Percentiles rank a stretch among this genome's conserved stretches.
phyloP scores from a whole-genome alignment of 495 filamentous ascomycete genomes.

The Tuber brumale region DNA sequence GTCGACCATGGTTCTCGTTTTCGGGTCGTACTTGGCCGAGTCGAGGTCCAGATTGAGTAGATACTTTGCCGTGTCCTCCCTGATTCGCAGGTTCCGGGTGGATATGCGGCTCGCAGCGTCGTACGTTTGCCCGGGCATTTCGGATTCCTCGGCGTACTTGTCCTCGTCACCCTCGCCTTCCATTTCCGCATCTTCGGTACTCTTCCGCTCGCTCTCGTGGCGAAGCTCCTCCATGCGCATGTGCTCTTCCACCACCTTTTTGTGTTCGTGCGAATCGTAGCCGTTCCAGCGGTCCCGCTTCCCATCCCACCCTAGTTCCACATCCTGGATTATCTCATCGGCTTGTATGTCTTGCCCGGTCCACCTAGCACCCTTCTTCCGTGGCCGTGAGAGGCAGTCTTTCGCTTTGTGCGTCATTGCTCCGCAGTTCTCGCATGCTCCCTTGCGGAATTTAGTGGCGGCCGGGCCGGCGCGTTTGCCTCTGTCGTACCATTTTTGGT shows the following conservation, averaged over 20 bases:
- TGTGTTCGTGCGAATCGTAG: conserved; percentile 84
- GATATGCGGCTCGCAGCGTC: conserved; percentile 44
- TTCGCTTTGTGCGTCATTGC: conserved; percentile 93
- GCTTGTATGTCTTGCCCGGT: conserved; percentile 89
- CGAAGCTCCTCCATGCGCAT: conserved; percentile 79
- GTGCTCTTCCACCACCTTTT: conserved; percentile 77
- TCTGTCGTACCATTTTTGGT: conserved; percentile 75
- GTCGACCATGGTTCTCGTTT: conserved; percentile 90
- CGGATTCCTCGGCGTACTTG: conserved; percentile 92
- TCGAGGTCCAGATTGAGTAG: conserved; percentile 89
- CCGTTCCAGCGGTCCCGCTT: conserved; percentile 97
- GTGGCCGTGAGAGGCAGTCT: conserved; percentile 81
- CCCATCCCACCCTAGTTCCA: conserved; percentile 90
- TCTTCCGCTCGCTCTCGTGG: conserved; percentile 45
- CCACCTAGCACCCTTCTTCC: conserved; percentile 86
- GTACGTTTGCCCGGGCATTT: conserved; percentile 89
- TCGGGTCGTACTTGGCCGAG: conserved; percentile 96
- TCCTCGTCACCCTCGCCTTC: conserved; percentile 56
- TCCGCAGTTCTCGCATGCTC: conserved; percentile 96
- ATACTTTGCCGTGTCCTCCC: conserved; percentile 99
- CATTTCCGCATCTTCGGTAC: conserved; percentile 49
- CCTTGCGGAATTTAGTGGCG: conserved; percentile 94
- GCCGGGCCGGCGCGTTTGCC: conserved; percentile 72
- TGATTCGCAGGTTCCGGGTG: conserved; percentile 82
- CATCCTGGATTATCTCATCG: conserved; percentile 79